Percentiles rank a stretch among this genome's conserved stretches.
Evolutionary conservation across 805 yeast genomes (phyloP).

Genomic region (Lipomyces orientalis): DNA sequence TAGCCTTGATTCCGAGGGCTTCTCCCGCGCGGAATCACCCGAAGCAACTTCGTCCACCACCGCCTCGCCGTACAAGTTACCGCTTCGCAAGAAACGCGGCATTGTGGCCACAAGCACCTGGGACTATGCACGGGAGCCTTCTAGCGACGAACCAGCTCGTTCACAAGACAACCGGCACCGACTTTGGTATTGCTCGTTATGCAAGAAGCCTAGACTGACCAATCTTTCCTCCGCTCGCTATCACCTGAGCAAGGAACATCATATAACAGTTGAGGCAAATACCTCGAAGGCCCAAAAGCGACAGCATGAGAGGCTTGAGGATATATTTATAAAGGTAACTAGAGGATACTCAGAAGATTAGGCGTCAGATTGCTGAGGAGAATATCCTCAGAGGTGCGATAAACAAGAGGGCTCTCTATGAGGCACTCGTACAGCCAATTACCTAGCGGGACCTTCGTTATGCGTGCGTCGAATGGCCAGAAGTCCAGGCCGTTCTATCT

Average conservation of each 20-base stretch:
- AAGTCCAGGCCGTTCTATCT: too few species aligned
- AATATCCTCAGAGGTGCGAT: constrained; percentile 1
- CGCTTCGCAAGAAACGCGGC: too few species aligned
- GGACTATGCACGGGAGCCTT: constrained; percentile 2
- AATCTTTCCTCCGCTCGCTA: constrained; percentile 7
- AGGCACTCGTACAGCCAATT: too few species aligned
- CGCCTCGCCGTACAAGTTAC: too few species aligned
- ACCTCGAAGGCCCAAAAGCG: background rate
- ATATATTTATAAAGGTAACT: constrained; percentile 1
- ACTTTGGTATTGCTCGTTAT: constrained; percentile 3
- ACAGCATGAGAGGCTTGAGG: constrained; percentile 3
- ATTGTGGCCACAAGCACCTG: too few species aligned
- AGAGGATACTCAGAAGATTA: constrained; percentile 4
- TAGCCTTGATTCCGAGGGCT: background rate
- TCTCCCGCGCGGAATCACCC: background rate
- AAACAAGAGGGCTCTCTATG: too few species aligned
- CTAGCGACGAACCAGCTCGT: background rate
- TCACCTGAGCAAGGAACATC: background rate
- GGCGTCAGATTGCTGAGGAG: background rate
- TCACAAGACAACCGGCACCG: constrained; percentile 1
- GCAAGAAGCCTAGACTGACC: background rate
- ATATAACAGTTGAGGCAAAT: constrained; percentile 1
- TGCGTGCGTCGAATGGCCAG: too few species aligned
- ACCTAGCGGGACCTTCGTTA: too few species aligned
- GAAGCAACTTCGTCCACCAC: background rate